Base-by-base conservation (phyloP, 768 basidiomycete species). In the Boletus eberwhitei region DNA sequence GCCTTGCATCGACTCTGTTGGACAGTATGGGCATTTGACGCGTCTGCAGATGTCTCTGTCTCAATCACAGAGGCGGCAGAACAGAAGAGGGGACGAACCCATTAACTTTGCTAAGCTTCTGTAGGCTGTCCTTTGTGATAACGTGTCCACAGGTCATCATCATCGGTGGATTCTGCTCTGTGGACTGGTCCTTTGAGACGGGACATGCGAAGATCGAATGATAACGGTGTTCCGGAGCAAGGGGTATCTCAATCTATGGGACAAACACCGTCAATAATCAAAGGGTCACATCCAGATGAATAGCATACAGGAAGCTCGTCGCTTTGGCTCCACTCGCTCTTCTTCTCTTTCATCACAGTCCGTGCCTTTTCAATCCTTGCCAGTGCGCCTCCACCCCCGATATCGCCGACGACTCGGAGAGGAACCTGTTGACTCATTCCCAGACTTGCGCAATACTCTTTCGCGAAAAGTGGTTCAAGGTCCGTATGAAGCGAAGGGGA, bases 151-250 rank as follows among this genome's bases (percentile, higher is more conserved):
- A 98, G 4, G 77, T 74, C 79, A 99, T 88, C 90, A 98, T 95
- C 93, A 97, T 97, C 0, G 97, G 96, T 9, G 94, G 97, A 69
- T 99, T 99, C 54, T 79, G 71, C 49, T 92, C 88, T 5, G 91
- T 95, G 22, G 93, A 86, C 73, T 97, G 96, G 64, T 98, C 96
- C 73, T 98, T 98, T 9, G 93, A 96, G 21, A 99, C 97, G 0
- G 97, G 92, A 71, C 97, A 99, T 44, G 93, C 87, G 70, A 99
- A 98, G 53, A 98, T 88, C 1, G 95, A 97, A 70, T 99, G 97
- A 72, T 95, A 98, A 29, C 93, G 80, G 64, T 95, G 88, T 59
- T 90, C 85, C 2, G 90, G 78, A 1, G 89, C 83, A 12, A 98
- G 68, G 1, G 91, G 91, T 59, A 98, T 91, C 74, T 98, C 96